A percentile compares a stretch with the other conserved stretches of the same genome.
phyloP scores from a whole-genome alignment of 164 flowering plant species.

The Protea cynaroides region DNA sequence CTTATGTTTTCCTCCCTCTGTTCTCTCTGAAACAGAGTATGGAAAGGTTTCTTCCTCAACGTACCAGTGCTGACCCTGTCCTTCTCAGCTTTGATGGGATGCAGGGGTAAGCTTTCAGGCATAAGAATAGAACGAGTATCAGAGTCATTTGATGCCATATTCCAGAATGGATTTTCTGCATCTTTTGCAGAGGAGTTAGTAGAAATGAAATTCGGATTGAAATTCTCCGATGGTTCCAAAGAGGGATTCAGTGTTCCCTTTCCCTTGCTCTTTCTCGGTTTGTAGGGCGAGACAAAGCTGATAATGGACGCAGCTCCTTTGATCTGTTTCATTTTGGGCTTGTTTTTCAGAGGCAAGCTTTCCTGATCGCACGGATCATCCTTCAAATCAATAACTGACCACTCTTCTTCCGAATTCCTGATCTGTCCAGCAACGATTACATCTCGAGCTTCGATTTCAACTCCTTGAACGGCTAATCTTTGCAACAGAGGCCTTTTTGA shows the following conservation, averaged over 20 bases:
- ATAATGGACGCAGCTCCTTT: conserved; percentile 63
- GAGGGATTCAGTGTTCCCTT: conserved; percentile 19
- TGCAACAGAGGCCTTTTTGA: conserved; percentile 85
- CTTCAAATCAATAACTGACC: conserved; percentile 77
- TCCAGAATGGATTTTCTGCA: conserved; percentile 51
- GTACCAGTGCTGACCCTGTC: conserved; percentile 27
- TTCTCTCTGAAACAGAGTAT: conserved; percentile 43
- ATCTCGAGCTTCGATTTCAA: conserved; percentile 59
- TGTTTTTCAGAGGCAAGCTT: conserved; percentile 30
- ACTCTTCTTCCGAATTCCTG: conserved; percentile 52
- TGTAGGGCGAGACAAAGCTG: conserved; percentile 34
- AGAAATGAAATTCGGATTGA: conserved; percentile 10
- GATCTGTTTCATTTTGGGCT: conserved; percentile 50
- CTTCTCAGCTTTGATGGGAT: conserved; percentile 20
- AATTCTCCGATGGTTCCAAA: conserved; percentile 5
- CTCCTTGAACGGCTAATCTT: conserved; percentile 88
- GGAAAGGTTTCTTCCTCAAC: conserved; percentile 45
- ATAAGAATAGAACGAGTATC: conserved; percentile 49
- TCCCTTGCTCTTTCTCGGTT: conserved; percentile 31
- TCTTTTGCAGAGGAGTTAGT: conserved; percentile 11
- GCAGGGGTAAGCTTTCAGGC: conserved; percentile 38
- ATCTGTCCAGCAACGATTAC: conserved; percentile 35
- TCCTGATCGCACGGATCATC: conserved; percentile 49
- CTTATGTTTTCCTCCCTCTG: conserved; percentile 22
- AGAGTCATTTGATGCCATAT: conserved; percentile 19